Percentiles rank a stretch among this genome's conserved stretches.
phyloP scores from a whole-genome alignment of 495 filamentous ascomycete genomes.

The Terfezia boudieri region DNA sequence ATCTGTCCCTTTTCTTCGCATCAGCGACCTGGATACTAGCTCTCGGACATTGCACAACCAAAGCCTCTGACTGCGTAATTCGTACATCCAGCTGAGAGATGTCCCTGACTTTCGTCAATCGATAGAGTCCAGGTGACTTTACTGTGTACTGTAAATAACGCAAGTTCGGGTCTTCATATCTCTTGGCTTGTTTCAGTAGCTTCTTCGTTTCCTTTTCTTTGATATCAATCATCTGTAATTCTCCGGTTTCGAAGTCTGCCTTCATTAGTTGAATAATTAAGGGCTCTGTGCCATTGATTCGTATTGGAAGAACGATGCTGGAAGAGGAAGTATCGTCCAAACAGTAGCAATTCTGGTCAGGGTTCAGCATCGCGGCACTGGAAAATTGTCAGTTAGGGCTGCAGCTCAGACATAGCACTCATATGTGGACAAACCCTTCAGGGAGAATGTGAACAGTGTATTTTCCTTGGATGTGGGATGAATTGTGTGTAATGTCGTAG shows the following conservation, averaged over 20 bases:
- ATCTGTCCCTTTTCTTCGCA: conserved; percentile 35
- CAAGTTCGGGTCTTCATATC: conserved; percentile 28
- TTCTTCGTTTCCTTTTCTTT: conserved; percentile 44
- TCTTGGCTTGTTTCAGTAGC: conserved; percentile 33
- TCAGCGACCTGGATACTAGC: conserved; percentile 43
- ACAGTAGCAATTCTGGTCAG: conserved; percentile 53
- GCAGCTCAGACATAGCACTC: neutral
- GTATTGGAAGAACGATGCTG: conserved; percentile 51
- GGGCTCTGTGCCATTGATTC: conserved; percentile 77
- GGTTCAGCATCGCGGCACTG: conserved; percentile 72
- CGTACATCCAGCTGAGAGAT: conserved; percentile 85
- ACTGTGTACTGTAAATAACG: conserved; percentile 38
- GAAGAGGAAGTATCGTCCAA: conserved; percentile 37
- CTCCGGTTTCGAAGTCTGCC: conserved; percentile 56
- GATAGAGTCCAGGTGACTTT: conserved; percentile 69
- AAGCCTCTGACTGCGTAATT: conserved; percentile 43
- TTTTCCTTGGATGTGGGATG: conserved; percentile 78
- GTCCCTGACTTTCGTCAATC: conserved; percentile 63
- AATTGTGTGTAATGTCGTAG: conserved; percentile 62
- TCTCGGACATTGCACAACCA: conserved; percentile 64
- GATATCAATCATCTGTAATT: conserved; percentile 57
- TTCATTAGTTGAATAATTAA: conserved; percentile 66
- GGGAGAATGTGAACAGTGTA: conserved; percentile 93
- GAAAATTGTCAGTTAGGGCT: conserved; percentile 12
- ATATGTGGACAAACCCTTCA: conserved; percentile 46